Base-by-base conservation (phyloP, 768 basidiomycete species). In the Leccinum subtestaceum region DNA sequence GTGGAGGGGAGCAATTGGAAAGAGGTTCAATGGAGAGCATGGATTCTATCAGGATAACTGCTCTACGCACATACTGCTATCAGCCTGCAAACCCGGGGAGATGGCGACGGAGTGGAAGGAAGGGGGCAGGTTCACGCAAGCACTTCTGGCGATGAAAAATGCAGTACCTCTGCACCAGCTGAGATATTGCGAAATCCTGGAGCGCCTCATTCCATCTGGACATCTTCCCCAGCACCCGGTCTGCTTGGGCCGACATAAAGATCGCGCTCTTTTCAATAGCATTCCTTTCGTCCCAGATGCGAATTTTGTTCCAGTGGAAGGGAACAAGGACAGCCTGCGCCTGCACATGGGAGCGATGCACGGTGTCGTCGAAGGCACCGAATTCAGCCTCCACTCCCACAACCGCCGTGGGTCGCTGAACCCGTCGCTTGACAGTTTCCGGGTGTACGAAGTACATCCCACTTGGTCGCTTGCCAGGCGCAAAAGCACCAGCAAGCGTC, bases 361-460 rank as follows among this genome's bases (percentile, higher is more conserved):
- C 59, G 87, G 87, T 2, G 74, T 89, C 19, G 77, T 80, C n/a
- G 79, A 81, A 59, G 87, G 86, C 50, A 85, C 80, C 9, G 83
- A 86, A 61, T 78, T 89, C 60, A 80, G 78, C 43, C 49, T 89
- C 21, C 86, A 88, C 66, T 73, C 77, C 21, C 86, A 88, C 68
- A 87, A 88, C 68, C 77, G 77, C 60, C 74, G 74, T n/a, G 81
- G 80, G 21, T 86, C 86, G 7, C 71, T 75, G 51, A 89, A 88
- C 61, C 81, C 82, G 2, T 57, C 77, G 19, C 70, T 86, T 12
- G 82, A 81, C 25, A 77, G 66, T 36, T 78, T 81, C n/a, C 72
- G 79, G 32, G 84, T 81, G 32, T 74, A 75, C 32, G 80, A 82
- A 52, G 81, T 85, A 4, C 75, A 83, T 53, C 73, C 85, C 4